phyloP scores from a whole-genome alignment of 2,329 filamentous ascomycete genomes.

The Beauveria brongniartii region DNA sequence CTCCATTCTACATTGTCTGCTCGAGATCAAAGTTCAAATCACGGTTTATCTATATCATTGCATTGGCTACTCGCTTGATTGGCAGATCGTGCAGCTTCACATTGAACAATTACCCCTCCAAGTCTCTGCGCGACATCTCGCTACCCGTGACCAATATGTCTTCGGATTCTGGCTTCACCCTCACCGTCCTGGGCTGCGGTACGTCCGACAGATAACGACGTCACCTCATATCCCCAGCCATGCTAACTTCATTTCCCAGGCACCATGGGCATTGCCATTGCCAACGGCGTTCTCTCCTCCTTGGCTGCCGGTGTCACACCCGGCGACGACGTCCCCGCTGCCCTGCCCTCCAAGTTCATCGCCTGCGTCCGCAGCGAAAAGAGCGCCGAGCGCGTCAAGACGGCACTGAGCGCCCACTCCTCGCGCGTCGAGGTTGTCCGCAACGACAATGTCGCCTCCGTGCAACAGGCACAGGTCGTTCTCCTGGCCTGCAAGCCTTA shows the following conservation, averaged over 20 bases:
- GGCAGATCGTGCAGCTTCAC: neutral
- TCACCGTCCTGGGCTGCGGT: constrained; percentile 79
- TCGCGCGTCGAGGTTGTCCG: constrained; percentile 57
- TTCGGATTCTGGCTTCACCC: constrained; percentile 42
- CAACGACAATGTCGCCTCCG: constrained; percentile 63
- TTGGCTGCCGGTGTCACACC: constrained; percentile 45
- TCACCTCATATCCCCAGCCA: neutral
- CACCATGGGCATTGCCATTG: constrained; percentile 78
- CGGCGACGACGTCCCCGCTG: constrained; percentile 40
- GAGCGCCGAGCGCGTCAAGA: constrained; percentile 60
- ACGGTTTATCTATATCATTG: neutral
- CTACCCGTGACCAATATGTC: constrained; percentile 10
- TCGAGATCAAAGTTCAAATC: neutral
- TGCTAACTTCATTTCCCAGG: constrained; percentile 37
- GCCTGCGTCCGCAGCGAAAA: constrained; percentile 69
- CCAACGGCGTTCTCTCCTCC: constrained; percentile 69
- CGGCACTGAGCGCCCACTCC: constrained; percentile 55
- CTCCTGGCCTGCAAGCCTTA: constrained; percentile 76
- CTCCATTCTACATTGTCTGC: constrained; percentile 13
- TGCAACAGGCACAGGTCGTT: constrained; percentile 61
- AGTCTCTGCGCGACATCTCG: neutral
- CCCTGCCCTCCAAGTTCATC: constrained; percentile 67
- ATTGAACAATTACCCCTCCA: neutral
- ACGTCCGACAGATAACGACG: constrained; percentile 24
- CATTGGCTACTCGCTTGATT: neutral